Base-by-base conservation (phyloP, 192 early-diverging fungal genomes). In the Coemansia reversa region DNA sequence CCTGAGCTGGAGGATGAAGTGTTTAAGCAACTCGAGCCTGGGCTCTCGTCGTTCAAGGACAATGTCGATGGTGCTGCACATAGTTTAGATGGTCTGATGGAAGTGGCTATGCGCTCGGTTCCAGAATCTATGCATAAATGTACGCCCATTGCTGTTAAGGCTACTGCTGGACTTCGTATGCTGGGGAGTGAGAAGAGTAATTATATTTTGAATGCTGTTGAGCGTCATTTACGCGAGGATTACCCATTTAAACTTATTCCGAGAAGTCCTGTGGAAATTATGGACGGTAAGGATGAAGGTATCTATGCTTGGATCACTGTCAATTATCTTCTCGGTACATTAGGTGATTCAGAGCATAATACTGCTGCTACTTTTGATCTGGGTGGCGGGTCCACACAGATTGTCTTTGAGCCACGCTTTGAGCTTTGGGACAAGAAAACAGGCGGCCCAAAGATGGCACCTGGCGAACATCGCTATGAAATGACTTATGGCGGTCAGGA, bases 281-380 rank as follows among this genome's bases (percentile, higher is more conserved):
- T 98, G 97, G 90, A 91, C 29, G 97, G 97, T n/a, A 86, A 80
- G 48, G 92, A 97, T 72, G 97, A 98, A 86, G 96, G 94, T 48
- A 88, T 97, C n/a, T 98, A 89, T 79, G 95, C 95, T 30, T 98
- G 96, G 96, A 93, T 98, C 52, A 98, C 96, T 0, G 92, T 96
- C 22, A 98, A 98, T 76, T 96, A 93, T 63, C 79, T 98, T 7
- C 83, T 95, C 28, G 72, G 83, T 20, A 78, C 76, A 20, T 83
- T 95, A 51, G 91, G 86, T 9, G 77, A 81, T 9, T 33, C 59
- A 12, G 72, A 79, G 28, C 72, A 82, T 58, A 70, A 71, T 8
- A 95, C 94, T 2, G 95, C 90, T 2, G 97, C 93, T 0, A 88
- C 95, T 25, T 89, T 98, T 86, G 97, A 98, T 71, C 84, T 98